A percentile compares a stretch with the other conserved stretches of the same genome.
phyloP scores from a whole-genome alignment of 805 yeast genomes.

The Wickerhamomyces mucosus region DNA sequence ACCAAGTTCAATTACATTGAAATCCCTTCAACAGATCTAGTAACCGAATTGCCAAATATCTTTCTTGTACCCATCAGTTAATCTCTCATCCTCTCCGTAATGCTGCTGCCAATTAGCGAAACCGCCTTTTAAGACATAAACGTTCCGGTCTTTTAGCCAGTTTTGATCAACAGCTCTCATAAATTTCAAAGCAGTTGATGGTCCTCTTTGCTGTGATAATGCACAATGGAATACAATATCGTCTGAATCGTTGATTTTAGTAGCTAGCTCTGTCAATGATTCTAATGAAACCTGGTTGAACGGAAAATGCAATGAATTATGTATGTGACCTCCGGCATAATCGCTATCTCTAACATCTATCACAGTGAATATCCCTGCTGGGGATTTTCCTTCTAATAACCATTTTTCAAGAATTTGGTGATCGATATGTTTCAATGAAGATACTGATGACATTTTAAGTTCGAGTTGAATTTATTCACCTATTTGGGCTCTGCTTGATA shows the following conservation, averaged over 20 bases:
- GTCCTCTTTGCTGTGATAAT: constrained; percentile 86
- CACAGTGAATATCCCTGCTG: constrained; percentile 37
- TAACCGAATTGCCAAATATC: constrained; percentile 30
- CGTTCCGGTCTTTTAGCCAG: constrained; percentile 28
- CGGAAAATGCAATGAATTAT: constrained; percentile 47
- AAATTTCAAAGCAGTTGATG: constrained; percentile 66
- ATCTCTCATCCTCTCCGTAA: constrained; percentile 56
- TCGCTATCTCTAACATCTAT: constrained; percentile 87
- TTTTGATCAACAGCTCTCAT: constrained; percentile 22
- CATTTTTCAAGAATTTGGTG: constrained; percentile 36
- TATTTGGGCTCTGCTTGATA: no score
- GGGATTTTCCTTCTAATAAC: constrained; percentile 29
- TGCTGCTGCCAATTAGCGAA: constrained; percentile 73
- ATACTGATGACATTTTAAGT: not conserved
- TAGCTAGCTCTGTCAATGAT: constrained; percentile 20
- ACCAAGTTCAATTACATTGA: no score
- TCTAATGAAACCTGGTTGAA: constrained; percentile 29
- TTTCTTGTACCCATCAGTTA: constrained; percentile 53
- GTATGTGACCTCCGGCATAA: constrained; percentile 66
- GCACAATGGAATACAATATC: constrained; percentile 86
- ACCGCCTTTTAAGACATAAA: constrained; percentile 78
- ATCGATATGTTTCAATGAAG: constrained; percentile 29
- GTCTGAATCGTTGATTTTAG: constrained; percentile 17
- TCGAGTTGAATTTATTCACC: no score
- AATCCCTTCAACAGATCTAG: constrained; percentile 2